phyloP scores from a whole-genome alignment of 1,284 basidiomycete species.

The Ganoderma lucidum region DNA sequence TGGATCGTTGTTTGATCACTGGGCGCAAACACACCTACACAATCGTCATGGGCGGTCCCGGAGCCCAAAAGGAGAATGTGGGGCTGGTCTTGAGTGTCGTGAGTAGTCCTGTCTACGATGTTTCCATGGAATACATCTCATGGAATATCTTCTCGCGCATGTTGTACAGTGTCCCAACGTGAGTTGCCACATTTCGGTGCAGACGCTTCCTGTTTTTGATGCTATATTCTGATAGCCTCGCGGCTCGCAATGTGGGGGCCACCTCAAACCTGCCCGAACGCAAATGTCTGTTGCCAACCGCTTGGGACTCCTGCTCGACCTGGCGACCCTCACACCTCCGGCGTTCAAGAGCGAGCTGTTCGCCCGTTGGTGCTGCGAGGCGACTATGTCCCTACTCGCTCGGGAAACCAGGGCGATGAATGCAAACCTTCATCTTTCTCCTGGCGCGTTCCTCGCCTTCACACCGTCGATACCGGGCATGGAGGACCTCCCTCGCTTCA shows the following conservation, averaged over 20 bases:
- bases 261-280: neutral
- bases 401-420: neutral
- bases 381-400: neutral
- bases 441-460: neutral
- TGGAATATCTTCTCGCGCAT: too few relatives aligned
- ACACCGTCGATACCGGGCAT: neutral
- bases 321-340: neutral
- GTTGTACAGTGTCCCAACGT: too few relatives aligned
- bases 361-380: neutral
- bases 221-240: too few relatives aligned
- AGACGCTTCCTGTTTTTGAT: too few relatives aligned
- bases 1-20: neutral
- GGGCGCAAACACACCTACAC: neutral
- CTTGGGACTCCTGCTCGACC: neutral
- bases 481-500: neutral
- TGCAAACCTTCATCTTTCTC: neutral
- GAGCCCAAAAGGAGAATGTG: neutral
- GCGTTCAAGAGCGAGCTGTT: neutral
- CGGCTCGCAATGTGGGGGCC: neutral
- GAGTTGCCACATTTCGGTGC: too few relatives aligned
- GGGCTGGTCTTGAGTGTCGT: neutral
- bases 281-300: neutral
- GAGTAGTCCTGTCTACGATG: neutral
- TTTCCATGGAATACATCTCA: too few relatives aligned
- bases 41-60: neutral